Conservation (phyloP, 257 asterid species). For the Solanum stenotomum region DNA sequence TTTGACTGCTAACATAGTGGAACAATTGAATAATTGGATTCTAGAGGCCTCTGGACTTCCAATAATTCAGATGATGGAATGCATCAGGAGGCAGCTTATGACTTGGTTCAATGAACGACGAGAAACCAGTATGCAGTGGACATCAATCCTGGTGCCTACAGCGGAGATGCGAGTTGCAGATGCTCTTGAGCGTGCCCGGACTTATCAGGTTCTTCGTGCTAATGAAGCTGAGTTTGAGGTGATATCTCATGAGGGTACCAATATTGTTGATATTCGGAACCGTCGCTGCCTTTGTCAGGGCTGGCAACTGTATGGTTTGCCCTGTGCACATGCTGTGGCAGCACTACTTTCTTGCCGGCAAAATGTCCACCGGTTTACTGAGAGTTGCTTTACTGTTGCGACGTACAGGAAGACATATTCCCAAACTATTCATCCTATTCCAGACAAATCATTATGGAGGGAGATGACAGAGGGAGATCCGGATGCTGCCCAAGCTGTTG, state of each 20-base stretch:
- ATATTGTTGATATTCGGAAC: constrained; percentile 68
- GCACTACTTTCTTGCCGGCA: constrained; percentile 87
- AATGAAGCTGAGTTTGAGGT: constrained; percentile 96
- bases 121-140: constrained; percentile 93
- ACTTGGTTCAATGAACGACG: constrained; percentile 94
- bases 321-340: constrained; percentile 98
- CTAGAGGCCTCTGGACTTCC: constrained; percentile 89
- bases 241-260: constrained; percentile 86
- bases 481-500: constrained; percentile 18
- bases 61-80: constrained; percentile 87
- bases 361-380: constrained; percentile 81
- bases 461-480: constrained; percentile 64
- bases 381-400: constrained; percentile 91
- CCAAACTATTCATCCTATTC: constrained; percentile 85
- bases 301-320: constrained; percentile 91
- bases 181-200: constrained; percentile 81
- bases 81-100: constrained; percentile 88
- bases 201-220: constrained; percentile 90
- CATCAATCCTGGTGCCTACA: constrained; percentile 76
- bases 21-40: constrained; percentile 65
- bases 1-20: constrained; percentile 66
- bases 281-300: constrained; percentile 78
- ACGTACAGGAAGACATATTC: constrained; percentile 78
- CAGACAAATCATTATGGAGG: constrained; percentile 74
- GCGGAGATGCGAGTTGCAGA: constrained; percentile 90